Conservation (phyloP, 2,329 filamentous ascomycete genomes). For the Xylaria sp. region DNA sequence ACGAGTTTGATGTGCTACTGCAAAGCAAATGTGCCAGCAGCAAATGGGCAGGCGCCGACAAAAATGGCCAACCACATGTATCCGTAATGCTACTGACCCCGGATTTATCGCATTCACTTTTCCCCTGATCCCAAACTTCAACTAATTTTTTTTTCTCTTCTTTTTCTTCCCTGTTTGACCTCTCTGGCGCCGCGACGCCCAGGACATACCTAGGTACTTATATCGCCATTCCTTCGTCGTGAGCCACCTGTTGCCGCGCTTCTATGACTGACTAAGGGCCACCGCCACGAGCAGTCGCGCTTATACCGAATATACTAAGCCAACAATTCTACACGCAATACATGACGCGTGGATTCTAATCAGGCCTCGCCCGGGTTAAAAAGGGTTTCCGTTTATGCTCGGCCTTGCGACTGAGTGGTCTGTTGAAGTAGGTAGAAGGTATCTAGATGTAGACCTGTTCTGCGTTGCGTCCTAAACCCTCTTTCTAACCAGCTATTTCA, state of each 20-base stretch:
- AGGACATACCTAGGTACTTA: slow-evolving; percentile 12
- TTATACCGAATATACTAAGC: neutral
- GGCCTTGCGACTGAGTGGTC: slow-evolving; percentile 12
- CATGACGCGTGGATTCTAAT: slow-evolving; percentile 42
- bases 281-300: slow-evolving; percentile 9
- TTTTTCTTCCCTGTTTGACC: slow-evolving; percentile 23
- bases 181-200: slow-evolving; percentile 25
- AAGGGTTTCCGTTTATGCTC: slow-evolving; percentile 34
- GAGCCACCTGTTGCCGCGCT: slow-evolving; percentile 22
- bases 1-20: slow-evolving; percentile 26
- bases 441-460: slow-evolving; percentile 28
- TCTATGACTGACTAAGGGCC: slow-evolving; percentile 21
- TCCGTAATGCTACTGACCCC: slow-evolving; percentile 23
- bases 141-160: slow-evolving; percentile 16
- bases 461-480: slow-evolving; percentile 34
- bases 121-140: slow-evolving; percentile 30
- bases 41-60: neutral
- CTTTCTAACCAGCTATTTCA: slow-evolving; percentile 30
- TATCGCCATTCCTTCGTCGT: slow-evolving; percentile 24
- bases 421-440: slow-evolving; percentile 28
- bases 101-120: slow-evolving; percentile 26
- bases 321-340: slow-evolving; percentile 35
- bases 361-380: slow-evolving; percentile 38
- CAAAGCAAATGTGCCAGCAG: slow-evolving; percentile 6
- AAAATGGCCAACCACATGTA: slow-evolving; percentile 28